Percentiles rank a stretch among this genome's conserved stretches.
phyloP scores from a whole-genome alignment of 1,139 yeast species.

The Tardiomyces digboiensis region DNA sequence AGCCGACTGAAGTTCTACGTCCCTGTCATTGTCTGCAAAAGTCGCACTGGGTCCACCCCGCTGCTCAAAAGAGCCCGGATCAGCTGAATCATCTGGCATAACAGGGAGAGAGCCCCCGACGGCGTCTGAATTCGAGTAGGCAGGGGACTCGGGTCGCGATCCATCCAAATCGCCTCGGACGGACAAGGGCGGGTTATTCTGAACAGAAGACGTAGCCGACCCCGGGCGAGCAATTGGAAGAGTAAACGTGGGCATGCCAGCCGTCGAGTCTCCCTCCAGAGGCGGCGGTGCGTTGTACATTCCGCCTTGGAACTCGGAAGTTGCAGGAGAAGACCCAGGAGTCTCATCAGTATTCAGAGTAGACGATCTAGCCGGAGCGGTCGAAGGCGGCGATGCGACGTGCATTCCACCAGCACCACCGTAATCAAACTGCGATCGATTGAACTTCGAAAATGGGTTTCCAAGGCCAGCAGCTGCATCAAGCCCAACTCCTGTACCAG shows the following conservation, averaged over 20 bases:
- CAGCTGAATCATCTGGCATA: conserved; percentile 1
- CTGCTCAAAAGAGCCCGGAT: background rate
- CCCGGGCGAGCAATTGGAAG: conserved; percentile 57
- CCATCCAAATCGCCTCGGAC: conserved; percentile 68
- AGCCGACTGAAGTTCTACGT: background rate
- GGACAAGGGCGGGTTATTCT: conserved; percentile 84
- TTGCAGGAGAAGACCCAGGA: conserved; percentile 48
- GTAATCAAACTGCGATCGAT: background rate
- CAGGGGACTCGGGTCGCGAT: conserved; percentile 51
- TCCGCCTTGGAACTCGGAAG: conserved; percentile 30
- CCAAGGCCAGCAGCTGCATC: background rate
- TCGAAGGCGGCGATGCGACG: background rate
- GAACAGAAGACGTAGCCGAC: conserved; percentile 83
- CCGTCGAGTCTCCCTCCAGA: background rate
- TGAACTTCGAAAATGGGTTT: background rate
- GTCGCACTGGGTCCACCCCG: background rate
- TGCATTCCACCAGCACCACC: background rate
- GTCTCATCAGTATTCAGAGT: conserved; percentile 33
- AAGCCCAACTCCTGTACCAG: conserved; percentile 8
- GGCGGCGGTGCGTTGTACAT: conserved; percentile 1
- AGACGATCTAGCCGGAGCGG: conserved; percentile 29
- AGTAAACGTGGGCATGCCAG: conserved; percentile 22
- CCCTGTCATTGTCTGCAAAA: background rate
- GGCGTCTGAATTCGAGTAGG: conserved; percentile 14
- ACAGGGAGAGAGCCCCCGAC: background rate